Base-by-base conservation (phyloP, 306 rosid genomes). In the Cucumis hystrix region DNA sequence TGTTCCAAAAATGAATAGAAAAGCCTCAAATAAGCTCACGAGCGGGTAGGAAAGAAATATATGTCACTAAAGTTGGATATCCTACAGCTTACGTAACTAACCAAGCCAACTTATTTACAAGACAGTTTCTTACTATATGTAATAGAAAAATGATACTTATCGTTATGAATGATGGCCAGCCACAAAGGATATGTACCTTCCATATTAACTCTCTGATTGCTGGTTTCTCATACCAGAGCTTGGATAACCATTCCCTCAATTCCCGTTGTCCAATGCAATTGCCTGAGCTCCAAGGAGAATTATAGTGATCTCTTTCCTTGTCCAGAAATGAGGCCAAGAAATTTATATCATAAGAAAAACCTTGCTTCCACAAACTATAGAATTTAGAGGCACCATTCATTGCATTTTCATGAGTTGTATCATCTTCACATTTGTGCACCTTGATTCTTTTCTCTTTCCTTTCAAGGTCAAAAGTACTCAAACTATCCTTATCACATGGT, bases 211-310 rank as follows among this genome's bases (percentile, higher is more conserved):
- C 96, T 89, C 97, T 83, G 80, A 87, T 83, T 85, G 81, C 89
- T 77, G 93, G 91, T 80, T 90, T 95, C 78, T 81, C 82, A 87
- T 84, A 74, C 99, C 97, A 95, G 83, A 95, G 97, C 79, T 82
- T 90, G 83, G 78, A 91, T 72, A 95, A 61, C 99, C 99, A 95
- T 86, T 89, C 97, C 86, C 99, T 92, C 87, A 95, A 79, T 81
- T 92, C 99, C 39, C 97, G 88, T 72, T 92, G 99, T 39, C 97
- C 99, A 79, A 95, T 92, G 92, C 90, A 84, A 78, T 92, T 92
- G 69, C 99, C 93, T 17, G 89, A 83, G 88, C 92, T 89, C 99
- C 99, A 95, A 68, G 89, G 87, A 78, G 87, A 86, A 79, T 60
- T 90, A 79, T 95, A 92, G 84, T 92, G 99, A 76, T 95, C 97